Base-by-base conservation (phyloP, 2,329 filamentous ascomycete species). In the Cladosporium sp. region DNA sequence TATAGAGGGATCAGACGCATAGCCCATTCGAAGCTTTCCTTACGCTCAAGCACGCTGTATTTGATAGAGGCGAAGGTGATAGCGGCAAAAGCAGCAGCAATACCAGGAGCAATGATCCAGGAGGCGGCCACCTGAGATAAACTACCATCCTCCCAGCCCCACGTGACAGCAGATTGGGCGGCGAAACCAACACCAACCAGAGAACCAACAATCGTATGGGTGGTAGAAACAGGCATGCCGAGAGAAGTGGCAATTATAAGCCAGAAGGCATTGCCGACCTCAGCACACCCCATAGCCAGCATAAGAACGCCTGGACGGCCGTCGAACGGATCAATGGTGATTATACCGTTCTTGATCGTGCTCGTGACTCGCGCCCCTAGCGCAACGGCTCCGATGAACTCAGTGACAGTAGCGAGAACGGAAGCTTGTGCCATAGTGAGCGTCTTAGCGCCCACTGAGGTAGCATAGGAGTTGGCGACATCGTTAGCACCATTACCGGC, bases 401-500 rank as follows among this genome's bases (percentile, higher is more conserved):
- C 80, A 2, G 79, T 81, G 60, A 75, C 64, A 28, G 74, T 71
- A 52, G 79, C 73, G 22, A 82, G 69, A 47, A 80, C 67, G 56
- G 78, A 63, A 77, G 62, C 80, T 64, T 80, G 77, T 20, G 72
- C 70, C 78, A 82, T 80, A 37, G 76, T 79, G 61, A 82, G 72
- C 17, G 79, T 80, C n/a, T 74, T 70, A 4, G 80, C 78, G 11
- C 78, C 78, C 36, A 82, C 76, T 0, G 76, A 78, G 12, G 76
- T 79, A 25, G 80, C 80, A 65, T 80, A 82, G 0, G 78, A 74
- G 66, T 81, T 82, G 70, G 78, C 78, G 60, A 81, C 78, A 78
- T 81, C 78, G 66, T 78, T 78, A 63, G 75, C 75, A 75, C 81
- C 83, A 61, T 84, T 85, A 65, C 85, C 86, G 81, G 82, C 87